Evolutionary conservation across 2,329 filamentous ascomycete genomes (phyloP).

Genomic region (Epichloe typhina): DNA sequence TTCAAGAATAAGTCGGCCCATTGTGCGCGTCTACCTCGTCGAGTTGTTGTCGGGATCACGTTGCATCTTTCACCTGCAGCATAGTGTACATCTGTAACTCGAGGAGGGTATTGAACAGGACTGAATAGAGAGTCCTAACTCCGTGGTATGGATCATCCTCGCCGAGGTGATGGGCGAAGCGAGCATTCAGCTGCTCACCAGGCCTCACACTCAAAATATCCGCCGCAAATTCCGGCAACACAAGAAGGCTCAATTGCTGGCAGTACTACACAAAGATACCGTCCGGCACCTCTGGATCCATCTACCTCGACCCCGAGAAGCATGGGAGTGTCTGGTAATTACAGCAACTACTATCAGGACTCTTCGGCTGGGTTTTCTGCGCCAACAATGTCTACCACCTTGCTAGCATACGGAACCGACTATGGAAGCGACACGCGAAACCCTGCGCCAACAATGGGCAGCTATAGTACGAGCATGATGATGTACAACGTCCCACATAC

Average conservation of each 20-base stretch:
- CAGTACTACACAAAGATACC: slow-evolving; percentile 28
- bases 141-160: slow-evolving; percentile 67
- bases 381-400: slow-evolving; percentile 41
- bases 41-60: not conserved
- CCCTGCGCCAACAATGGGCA: slow-evolving; percentile 39
- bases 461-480: slow-evolving; percentile 52
- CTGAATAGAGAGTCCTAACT: slow-evolving; percentile 28
- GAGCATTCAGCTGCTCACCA: slow-evolving; percentile 51
- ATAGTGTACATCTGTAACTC: not conserved
- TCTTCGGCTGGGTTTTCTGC: slow-evolving; percentile 37
- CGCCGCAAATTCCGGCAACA: slow-evolving; percentile 35
- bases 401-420: slow-evolving; percentile 47
- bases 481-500: slow-evolving; percentile 68
- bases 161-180: slow-evolving; percentile 61
- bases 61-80: not conserved
- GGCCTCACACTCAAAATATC: slow-evolving; percentile 40
- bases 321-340: slow-evolving; percentile 44
- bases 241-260: slow-evolving; percentile 24
- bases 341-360: slow-evolving; percentile 47
- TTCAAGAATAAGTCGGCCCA: slow-evolving; percentile 29
- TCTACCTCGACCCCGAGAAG: slow-evolving; percentile 34
- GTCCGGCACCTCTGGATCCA: slow-evolving; percentile 35
- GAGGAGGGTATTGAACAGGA: not conserved
- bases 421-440: slow-evolving; percentile 51
- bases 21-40: not conserved